phyloP scores from a whole-genome alignment of 176 grass and related monocot species.

The Bothriochloa decipiens region DNA sequence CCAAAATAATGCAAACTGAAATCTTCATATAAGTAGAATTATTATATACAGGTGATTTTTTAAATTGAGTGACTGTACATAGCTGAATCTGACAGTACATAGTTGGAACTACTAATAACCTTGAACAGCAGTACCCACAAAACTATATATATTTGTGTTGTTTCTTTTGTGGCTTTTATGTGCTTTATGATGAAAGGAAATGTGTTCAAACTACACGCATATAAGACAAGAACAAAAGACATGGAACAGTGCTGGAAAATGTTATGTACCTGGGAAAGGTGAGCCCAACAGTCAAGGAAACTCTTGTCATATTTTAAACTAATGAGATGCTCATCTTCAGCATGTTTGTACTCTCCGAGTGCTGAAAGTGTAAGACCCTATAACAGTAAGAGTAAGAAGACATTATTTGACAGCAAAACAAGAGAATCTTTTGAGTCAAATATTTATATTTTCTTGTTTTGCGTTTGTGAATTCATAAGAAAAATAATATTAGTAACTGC shows the following conservation, averaged over 20 bases:
- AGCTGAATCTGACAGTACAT: constrained; percentile 18
- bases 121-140: not conserved
- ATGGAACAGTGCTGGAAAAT: constrained; percentile 33
- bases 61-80: not conserved
- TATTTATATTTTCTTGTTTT: constrained; percentile 17
- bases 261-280: constrained; percentile 88
- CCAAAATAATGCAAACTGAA: not conserved
- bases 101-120: not conserved
- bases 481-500: constrained; percentile 16
- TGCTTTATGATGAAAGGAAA: not conserved
- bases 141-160: not conserved
- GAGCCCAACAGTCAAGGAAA: constrained; percentile 92
- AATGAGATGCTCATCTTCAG: constrained; percentile 91
- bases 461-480: constrained; percentile 25
- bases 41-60: constrained; percentile 5
- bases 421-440: constrained; percentile 29
- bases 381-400: constrained; percentile 33
- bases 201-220: not conserved
- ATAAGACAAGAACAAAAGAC: constrained; percentile 24
- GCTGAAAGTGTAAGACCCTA: constrained; percentile 92
- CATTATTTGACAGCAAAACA: constrained; percentile 35
- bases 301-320: constrained; percentile 79
- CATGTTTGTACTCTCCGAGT: constrained; percentile 74
- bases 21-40: constrained; percentile 6
- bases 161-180: constrained; percentile 3